Percentiles rank a stretch among this genome's conserved stretches.
Evolutionary conservation across 192 early-diverging fungal genomes (phyloP).

Genomic region (Backusella parvicylindrica): DNA sequence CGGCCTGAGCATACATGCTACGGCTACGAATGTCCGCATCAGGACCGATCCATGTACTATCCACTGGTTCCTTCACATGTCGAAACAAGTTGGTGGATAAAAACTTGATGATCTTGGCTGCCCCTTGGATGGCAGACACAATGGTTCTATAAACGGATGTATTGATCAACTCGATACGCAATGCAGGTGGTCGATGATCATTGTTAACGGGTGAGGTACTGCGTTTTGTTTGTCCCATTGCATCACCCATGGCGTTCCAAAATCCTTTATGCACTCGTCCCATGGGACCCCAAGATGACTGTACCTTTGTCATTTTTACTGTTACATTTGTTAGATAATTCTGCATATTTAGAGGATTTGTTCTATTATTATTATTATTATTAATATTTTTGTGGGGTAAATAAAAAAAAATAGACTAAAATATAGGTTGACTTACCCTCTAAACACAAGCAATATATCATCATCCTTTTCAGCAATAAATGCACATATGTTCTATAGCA

Average conservation of each 20-base stretch:
- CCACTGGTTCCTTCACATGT: slow-evolving; percentile 47
- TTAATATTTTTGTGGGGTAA: background rate
- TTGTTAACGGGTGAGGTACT: background rate
- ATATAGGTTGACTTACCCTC: slow-evolving; percentile 25
- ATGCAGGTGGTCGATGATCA: background rate
- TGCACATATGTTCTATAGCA: slow-evolving; percentile 42
- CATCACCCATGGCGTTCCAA: slow-evolving; percentile 45
- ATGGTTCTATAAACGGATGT: slow-evolving; percentile 45
- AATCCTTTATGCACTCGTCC: slow-evolving; percentile 50
- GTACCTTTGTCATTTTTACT: slow-evolving; percentile 12
- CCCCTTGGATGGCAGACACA: slow-evolving; percentile 37
- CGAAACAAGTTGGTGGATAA: slow-evolving; percentile 36
- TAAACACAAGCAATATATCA: slow-evolving; percentile 50
- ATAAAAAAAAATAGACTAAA: background rate
- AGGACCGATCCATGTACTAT: slow-evolving; percentile 43
- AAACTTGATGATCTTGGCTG: slow-evolving; percentile 36
- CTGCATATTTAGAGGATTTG: slow-evolving; percentile 51
- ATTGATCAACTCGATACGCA: slow-evolving; percentile 43
- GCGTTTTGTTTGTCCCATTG: slow-evolving; percentile 1
- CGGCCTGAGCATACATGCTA: slow-evolving; percentile 45
- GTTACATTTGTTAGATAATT: slow-evolving; percentile 46
- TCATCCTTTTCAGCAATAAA: slow-evolving; percentile 54
- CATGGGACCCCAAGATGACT: slow-evolving; percentile 25
- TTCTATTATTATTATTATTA: slow-evolving; percentile 1
- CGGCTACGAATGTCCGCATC: slow-evolving; percentile 31